A percentile compares a stretch with the other conserved stretches of the same genome.
These are phyloP conservation scores for Botrytis byssoidea DNA, from an alignment of 2,329 filamentous ascomycete genomes.

Conservation along the genomic window DNA sequence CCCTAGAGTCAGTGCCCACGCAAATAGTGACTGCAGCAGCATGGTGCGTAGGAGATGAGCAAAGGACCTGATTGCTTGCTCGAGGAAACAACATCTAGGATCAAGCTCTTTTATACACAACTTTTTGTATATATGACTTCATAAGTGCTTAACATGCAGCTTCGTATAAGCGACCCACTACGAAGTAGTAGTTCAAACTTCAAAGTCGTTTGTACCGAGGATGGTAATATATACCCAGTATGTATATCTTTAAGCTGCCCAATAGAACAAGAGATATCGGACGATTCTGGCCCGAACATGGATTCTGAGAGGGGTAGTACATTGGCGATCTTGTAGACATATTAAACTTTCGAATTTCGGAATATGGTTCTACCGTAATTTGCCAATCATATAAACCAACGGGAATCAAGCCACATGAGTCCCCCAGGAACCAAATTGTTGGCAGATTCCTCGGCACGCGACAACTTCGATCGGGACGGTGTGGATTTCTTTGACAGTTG, in stretches of 20 bases:
- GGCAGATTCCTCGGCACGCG: background rate
- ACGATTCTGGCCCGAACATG: conserved; percentile 15
- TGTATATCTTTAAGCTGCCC: background rate
- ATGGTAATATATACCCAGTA: background rate
- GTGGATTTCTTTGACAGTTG: background rate
- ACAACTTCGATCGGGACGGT: background rate
- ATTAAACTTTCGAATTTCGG: background rate
- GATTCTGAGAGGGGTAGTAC: conserved; percentile 4
- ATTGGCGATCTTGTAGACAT: background rate
- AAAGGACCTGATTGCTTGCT: background rate
- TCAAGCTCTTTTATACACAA: conserved; percentile 1
- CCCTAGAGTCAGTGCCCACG: conserved; percentile 6
- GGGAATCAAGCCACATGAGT: background rate
- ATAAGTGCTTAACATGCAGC: background rate
- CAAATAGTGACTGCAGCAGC: conserved; percentile 10
- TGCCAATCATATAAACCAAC: background rate
- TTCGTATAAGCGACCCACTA: conserved; percentile 7
- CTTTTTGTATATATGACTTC: background rate
- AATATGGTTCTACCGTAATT: conserved; percentile 2
- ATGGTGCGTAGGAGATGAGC: background rate
- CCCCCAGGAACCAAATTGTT: background rate
- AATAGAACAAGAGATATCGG: conserved; percentile 12
- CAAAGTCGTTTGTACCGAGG: background rate
- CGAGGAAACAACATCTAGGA: background rate
- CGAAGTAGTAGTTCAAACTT: background rate